Percentiles rank a stretch among this genome's conserved stretches.
phyloP scores from a whole-genome alignment of 495 filamentous ascomycete genomes.

The Penicillium paradoxum region DNA sequence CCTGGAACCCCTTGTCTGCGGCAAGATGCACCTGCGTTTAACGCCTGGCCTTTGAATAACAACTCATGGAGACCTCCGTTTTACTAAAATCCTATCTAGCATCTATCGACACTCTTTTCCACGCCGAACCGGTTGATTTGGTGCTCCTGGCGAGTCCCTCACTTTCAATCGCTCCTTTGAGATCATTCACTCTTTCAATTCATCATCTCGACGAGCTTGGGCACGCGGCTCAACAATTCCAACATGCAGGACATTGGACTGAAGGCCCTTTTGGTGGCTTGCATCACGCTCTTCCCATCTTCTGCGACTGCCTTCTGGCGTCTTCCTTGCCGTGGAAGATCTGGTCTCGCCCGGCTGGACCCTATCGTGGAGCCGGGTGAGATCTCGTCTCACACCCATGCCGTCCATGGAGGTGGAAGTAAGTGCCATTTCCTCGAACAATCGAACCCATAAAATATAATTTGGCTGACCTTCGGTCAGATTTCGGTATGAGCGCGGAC shows the following conservation, averaged over 20 bases:
- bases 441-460: conserved; percentile 7
- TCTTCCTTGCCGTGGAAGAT: conserved; percentile 67
- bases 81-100: conserved; percentile 18
- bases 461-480: conserved; percentile 18
- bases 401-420: conserved; percentile 52
- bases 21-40: conserved; percentile 1
- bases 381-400: conserved; percentile 46
- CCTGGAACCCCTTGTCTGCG: conserved; percentile 11
- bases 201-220: conserved; percentile 6
- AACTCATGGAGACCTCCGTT: background rate
- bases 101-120: background rate
- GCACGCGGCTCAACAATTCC: conserved; percentile 12
- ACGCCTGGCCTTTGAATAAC: conserved; percentile 3
- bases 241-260: conserved; percentile 23
- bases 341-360: conserved; percentile 56
- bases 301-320: conserved; percentile 74
- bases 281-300: conserved; percentile 30
- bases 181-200: conserved; percentile 15
- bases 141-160: conserved; percentile 21
- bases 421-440: conserved; percentile 27
- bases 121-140: conserved; percentile 20
- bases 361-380: conserved; percentile 47
- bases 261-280: conserved; percentile 23
- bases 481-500: conserved; percentile 44
- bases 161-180: conserved; percentile 5